Percentiles rank a stretch among this genome's conserved stretches.
Conservation (phyloP, 768 basidiomycete species). For the Xanthoconium stramineum region DNA sequence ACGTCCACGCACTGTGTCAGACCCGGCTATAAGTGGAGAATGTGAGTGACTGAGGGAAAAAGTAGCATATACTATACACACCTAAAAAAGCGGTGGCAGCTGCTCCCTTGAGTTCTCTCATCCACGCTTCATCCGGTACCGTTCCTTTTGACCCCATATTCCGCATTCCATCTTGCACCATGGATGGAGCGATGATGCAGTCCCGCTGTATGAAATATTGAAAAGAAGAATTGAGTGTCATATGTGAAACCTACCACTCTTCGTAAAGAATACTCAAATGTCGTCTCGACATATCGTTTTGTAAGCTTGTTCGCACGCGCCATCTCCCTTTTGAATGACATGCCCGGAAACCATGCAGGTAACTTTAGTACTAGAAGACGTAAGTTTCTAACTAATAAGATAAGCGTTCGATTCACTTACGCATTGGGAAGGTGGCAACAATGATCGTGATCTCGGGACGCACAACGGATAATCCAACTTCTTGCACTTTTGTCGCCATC, state of each 20-base stretch:
- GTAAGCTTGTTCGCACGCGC: neutral
- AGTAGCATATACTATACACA: neutral
- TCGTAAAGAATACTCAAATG: constrained; percentile 7
- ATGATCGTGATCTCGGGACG: constrained; percentile 6
- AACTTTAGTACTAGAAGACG: constrained; percentile 7
- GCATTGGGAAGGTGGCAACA: neutral
- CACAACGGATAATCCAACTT: neutral
- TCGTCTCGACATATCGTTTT: neutral
- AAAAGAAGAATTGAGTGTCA: neutral
- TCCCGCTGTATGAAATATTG: neutral
- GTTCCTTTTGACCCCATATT: neutral
- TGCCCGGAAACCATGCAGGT: constrained; percentile 13
- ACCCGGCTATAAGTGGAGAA: neutral
- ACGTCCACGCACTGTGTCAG: neutral
- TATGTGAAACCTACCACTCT: neutral
- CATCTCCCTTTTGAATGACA: constrained; percentile 2
- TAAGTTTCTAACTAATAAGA: neutral
- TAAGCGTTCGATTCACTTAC: neutral
- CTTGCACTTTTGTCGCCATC: neutral
- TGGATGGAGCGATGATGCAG: neutral
- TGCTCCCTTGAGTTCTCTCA: no score
- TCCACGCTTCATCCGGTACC: no score
- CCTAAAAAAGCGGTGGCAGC: neutral
- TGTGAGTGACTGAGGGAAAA: neutral
- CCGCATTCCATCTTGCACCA: neutral